Conservation (phyloP, 768 basidiomycete genomes). For the Melanogaster broomeanus region DNA sequence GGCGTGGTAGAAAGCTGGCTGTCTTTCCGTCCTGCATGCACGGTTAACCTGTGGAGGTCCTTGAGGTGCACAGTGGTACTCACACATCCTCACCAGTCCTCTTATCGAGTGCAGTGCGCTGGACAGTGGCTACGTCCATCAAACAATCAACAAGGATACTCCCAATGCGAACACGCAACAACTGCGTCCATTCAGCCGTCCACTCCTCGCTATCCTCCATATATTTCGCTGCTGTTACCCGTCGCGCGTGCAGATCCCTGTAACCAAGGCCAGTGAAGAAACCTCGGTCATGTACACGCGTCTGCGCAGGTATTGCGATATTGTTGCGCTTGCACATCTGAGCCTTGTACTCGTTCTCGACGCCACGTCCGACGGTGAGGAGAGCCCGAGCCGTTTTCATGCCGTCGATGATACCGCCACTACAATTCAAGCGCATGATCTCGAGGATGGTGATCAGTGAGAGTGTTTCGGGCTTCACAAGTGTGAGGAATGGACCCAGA, state of each 20-base stretch:
- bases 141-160: constrained; percentile 80
- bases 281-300: constrained; percentile 33
- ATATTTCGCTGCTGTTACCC: constrained; percentile 64
- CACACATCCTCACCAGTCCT: constrained; percentile 61
- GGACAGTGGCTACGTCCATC: constrained; percentile 82
- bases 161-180: constrained; percentile 74
- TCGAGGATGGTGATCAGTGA: constrained; percentile 90
- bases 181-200: constrained; percentile 84
- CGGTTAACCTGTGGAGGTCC: constrained; percentile 5
- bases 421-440: constrained; percentile 77
- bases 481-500: constrained; percentile 70
- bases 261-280: constrained; percentile 67
- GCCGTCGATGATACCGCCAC: constrained; percentile 76
- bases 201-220: constrained; percentile 68
- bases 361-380: constrained; percentile 74
- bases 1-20: constrained; percentile 88
- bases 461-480: constrained; percentile 76
- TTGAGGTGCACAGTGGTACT: constrained; percentile 28
- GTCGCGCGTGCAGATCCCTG: constrained; percentile 58
- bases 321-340: constrained; percentile 70
- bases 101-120: constrained; percentile 57
- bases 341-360: constrained; percentile 91
- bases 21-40: constrained; percentile 61
- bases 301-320: constrained; percentile 47
- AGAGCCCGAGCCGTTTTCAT: constrained; percentile 90